phyloP scores from a whole-genome alignment of 1,284 basidiomycete genomes.

The Cryptococcus wingfieldii region DNA sequence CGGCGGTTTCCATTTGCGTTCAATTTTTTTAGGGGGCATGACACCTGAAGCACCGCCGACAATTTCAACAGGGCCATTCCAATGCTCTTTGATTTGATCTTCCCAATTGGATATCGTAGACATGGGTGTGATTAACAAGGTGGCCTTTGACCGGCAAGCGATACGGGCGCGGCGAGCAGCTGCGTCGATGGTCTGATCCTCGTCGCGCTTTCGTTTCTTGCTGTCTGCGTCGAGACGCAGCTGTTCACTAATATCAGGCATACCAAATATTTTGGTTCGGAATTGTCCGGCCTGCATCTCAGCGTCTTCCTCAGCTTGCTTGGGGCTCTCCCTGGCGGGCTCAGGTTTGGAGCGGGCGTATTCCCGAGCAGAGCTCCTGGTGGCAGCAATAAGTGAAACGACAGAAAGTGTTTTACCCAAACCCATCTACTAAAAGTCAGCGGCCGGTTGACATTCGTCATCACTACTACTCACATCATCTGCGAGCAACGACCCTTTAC shows the following conservation, averaged over 20 bases:
- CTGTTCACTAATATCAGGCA: slow-evolving; percentile 55
- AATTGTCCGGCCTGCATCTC: slow-evolving; percentile 62
- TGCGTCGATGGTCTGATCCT: slow-evolving; percentile 14
- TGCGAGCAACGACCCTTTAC: slow-evolving; percentile 86
- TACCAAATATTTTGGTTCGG: slow-evolving; percentile 72
- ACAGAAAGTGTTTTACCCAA: slow-evolving; percentile 97
- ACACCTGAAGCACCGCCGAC: slow-evolving; percentile 61
- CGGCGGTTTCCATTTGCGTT: slow-evolving; percentile 27
- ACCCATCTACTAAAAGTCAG: slow-evolving; percentile 70
- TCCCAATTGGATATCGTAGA: slow-evolving; percentile 99
- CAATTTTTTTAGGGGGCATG: slow-evolving; percentile 24
- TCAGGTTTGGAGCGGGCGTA: slow-evolving; percentile 57
- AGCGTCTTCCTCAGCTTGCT: slow-evolving; percentile 49
- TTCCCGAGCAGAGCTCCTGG: slow-evolving; percentile 63
- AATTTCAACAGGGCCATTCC: slow-evolving; percentile 75
- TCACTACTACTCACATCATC: slow-evolving; percentile 69
- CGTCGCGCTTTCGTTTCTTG: slow-evolving; percentile 40
- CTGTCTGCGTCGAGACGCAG: slow-evolving; percentile 14
- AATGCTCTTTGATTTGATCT: slow-evolving; percentile 94
- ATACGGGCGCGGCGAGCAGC: slow-evolving; percentile 65
- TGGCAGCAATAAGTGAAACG: slow-evolving; percentile 81
- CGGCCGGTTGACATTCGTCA: not conserved
- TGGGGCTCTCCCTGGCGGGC: slow-evolving; percentile 47
- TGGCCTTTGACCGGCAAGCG: slow-evolving; percentile 76
- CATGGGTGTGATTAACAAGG: slow-evolving; percentile 93